phyloP scores from a whole-genome alignment of 805 yeast species.

The Metschnikowia santaceciliae region DNA sequence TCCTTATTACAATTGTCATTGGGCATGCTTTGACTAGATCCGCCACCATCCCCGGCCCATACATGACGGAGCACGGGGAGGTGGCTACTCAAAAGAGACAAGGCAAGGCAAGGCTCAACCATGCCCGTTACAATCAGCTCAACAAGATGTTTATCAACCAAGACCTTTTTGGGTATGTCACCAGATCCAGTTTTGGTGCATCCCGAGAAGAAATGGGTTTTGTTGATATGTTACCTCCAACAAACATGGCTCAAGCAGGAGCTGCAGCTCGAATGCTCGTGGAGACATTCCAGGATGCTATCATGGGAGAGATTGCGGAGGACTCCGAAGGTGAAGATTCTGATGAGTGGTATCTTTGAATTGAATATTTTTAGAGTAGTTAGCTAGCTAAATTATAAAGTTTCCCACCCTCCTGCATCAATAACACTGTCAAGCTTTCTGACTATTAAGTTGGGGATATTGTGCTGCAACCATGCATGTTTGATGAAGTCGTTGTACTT shows the following conservation, averaged over 20 bases:
- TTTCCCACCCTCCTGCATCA: constrained; percentile 97
- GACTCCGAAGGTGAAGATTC: constrained; percentile 5
- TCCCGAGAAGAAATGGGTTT: constrained; percentile 1
- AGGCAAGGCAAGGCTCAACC: constrained; percentile 54
- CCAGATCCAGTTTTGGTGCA: constrained; percentile 21
- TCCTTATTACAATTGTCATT: background rate
- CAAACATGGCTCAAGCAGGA: background rate
- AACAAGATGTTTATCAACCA: constrained; percentile 61
- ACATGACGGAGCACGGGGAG: constrained; percentile 73
- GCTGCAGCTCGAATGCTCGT: constrained; percentile 1
- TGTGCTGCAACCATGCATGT: constrained; percentile 74
- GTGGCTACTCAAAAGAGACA: constrained; percentile 52
- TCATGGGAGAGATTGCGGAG: background rate
- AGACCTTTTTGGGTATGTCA: constrained; percentile 48
- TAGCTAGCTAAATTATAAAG: constrained; percentile 41
- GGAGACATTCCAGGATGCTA: constrained; percentile 1
- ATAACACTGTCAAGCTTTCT: constrained; percentile 72
- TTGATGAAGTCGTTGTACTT: constrained; percentile 66
- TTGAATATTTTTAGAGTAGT: background rate
- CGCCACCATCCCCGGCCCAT: constrained; percentile 55
- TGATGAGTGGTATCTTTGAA: constrained; percentile 2
- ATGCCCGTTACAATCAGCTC: constrained; percentile 51
- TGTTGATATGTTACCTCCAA: background rate
- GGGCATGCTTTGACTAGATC: constrained; percentile 1
- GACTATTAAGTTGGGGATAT: constrained; percentile 70